Conservation (phyloP, 495 filamentous ascomycete genomes). For the Neurospora tetraspora region DNA sequence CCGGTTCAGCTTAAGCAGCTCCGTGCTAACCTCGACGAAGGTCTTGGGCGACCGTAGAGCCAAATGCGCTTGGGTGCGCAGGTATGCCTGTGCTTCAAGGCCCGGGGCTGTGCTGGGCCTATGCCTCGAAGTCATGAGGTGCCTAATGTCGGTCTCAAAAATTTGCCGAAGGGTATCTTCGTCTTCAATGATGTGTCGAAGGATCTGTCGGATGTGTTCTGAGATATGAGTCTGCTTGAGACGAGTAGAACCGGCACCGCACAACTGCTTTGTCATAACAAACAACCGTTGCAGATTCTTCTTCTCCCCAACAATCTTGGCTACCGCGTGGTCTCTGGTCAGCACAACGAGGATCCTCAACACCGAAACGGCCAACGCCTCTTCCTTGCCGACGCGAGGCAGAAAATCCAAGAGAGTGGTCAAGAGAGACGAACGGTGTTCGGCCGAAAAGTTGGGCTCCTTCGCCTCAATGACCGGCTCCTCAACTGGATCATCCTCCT, state of each 20-base stretch:
- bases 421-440: slow-evolving; percentile 60
- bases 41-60: slow-evolving; percentile 74
- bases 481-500: slow-evolving; percentile 44
- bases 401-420: slow-evolving; percentile 69
- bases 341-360: slow-evolving; percentile 82
- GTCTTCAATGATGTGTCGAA: slow-evolving; percentile 92
- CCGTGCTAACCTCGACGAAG: slow-evolving; percentile 85
- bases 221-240: slow-evolving; percentile 55
- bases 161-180: slow-evolving; percentile 82
- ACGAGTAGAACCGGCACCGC: slow-evolving; percentile 60
- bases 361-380: slow-evolving; percentile 72
- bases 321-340: slow-evolving; percentile 66
- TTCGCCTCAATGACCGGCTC: slow-evolving; percentile 45
- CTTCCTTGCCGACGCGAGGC: slow-evolving; percentile 77
- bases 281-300: slow-evolving; percentile 83
- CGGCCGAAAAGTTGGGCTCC: slow-evolving; percentile 54
- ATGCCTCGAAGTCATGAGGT: slow-evolving; percentile 39
- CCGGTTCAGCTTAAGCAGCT: slow-evolving; percentile 65
- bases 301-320: slow-evolving; percentile 70
- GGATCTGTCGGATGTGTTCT: slow-evolving; percentile 64
- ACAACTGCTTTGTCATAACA: slow-evolving; percentile 86
- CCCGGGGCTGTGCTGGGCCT: not conserved
- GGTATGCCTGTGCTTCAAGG: slow-evolving; percentile 47
- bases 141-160: slow-evolving; percentile 83
- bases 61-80: slow-evolving; percentile 70